These are phyloP conservation scores for Lactarius hatsudake DNA, from an alignment of 768 basidiomycete genomes.

Conservation along the genomic window DNA sequence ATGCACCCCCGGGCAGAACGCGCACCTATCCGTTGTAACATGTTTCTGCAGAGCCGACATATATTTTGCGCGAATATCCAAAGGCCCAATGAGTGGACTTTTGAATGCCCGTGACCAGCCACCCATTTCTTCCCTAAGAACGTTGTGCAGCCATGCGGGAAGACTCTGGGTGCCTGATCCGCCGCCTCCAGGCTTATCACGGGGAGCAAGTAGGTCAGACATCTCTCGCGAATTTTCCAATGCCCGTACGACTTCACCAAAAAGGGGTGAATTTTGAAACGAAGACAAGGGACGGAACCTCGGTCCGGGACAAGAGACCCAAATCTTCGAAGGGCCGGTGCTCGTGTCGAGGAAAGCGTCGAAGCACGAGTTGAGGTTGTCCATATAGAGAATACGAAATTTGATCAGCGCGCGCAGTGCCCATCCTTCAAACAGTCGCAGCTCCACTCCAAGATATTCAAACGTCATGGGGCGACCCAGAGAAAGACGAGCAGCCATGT, in stretches of 20 bases:
- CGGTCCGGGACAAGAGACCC: background rate
- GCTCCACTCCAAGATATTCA: background rate
- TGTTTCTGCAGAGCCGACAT: background rate
- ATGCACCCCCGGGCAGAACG: background rate
- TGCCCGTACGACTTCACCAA: no score
- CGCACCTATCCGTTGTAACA: background rate
- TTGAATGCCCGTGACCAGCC: background rate
- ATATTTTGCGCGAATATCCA: background rate
- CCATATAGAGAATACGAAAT: background rate
- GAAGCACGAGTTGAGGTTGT: background rate
- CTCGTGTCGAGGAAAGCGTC: background rate
- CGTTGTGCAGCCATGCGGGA: background rate
- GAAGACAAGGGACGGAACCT: no score
- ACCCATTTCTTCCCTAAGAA: background rate
- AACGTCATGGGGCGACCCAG: conserved; percentile 6
- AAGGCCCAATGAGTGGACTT: background rate
- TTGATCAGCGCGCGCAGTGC: background rate
- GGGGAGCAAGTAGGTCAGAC: background rate
- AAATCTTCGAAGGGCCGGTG: background rate
- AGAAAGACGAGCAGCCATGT: background rate
- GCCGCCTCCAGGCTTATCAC: background rate
- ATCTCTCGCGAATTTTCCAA: background rate
- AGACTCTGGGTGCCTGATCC: background rate
- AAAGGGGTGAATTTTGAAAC: no score
- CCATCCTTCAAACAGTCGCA: conserved; percentile 1